Percentiles rank a stretch among this genome's conserved stretches.
phyloP scores from a whole-genome alignment of 2,329 filamentous ascomycete genomes.

The Aspergillus japonicus region DNA sequence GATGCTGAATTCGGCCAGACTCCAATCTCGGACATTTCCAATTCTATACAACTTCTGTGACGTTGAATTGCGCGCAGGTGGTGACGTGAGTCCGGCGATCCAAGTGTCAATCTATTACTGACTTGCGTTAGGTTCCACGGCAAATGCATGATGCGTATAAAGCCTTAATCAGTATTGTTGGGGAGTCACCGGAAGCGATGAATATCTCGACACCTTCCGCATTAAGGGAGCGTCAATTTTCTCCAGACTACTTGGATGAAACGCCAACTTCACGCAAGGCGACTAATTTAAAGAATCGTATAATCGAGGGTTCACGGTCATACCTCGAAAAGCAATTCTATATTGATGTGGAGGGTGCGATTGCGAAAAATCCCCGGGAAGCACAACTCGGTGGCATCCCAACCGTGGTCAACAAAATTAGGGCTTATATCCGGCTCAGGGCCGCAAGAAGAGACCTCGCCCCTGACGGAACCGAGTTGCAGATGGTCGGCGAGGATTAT shows the following conservation, averaged over 20 bases:
- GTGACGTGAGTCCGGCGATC: slow-evolving; percentile 51
- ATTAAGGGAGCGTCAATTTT: slow-evolving; percentile 73
- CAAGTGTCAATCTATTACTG: slow-evolving; percentile 13
- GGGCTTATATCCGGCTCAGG: slow-evolving; percentile 83
- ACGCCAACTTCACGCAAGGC: slow-evolving; percentile 63
- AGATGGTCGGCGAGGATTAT: slow-evolving; percentile 76
- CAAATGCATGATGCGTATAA: slow-evolving; percentile 80
- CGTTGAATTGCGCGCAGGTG: slow-evolving; percentile 68
- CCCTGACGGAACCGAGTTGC: slow-evolving; percentile 75
- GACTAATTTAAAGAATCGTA: slow-evolving; percentile 70
- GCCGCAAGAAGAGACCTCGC: slow-evolving; percentile 79
- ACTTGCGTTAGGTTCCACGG: slow-evolving; percentile 57
- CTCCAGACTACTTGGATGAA: slow-evolving; percentile 73
- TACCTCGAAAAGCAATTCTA: slow-evolving; percentile 83
- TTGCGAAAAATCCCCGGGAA: slow-evolving; percentile 81
- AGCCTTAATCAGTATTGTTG: slow-evolving; percentile 74
- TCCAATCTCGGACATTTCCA: slow-evolving; percentile 66
- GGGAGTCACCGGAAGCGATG: slow-evolving; percentile 64
- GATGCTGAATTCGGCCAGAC: slow-evolving; percentile 70
- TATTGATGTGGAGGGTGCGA: slow-evolving; percentile 70
- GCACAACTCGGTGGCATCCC: slow-evolving; percentile 87
- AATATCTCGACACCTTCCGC: slow-evolving; percentile 61
- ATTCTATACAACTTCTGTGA: slow-evolving; percentile 73
- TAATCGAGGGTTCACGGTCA: slow-evolving; percentile 73
- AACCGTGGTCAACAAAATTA: slow-evolving; percentile 83